phyloP scores from a whole-genome alignment of 2,329 filamentous ascomycete genomes.

The Ophiostoma piceae region DNA sequence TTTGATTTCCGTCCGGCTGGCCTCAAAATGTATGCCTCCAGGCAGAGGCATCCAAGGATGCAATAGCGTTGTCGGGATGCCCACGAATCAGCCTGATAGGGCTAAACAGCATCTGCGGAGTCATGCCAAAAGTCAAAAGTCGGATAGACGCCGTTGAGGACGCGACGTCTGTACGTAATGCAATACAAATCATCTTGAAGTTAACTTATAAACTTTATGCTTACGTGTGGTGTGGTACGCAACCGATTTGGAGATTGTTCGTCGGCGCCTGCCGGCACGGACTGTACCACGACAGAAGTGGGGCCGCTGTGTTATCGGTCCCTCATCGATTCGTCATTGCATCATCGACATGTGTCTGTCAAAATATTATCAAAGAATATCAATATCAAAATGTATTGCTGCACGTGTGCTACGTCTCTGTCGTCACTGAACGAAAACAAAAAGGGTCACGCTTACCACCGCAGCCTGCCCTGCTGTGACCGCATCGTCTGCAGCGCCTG shows the following conservation, averaged over 20 bases:
- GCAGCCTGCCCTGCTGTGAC: conserved; percentile 62
- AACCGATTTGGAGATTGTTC: neutral
- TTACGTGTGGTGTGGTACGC: neutral
- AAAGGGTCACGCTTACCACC: conserved; percentile 36
- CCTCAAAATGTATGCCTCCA: too few species aligned
- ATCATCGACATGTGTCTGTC: neutral
- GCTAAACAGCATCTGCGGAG: too few species aligned
- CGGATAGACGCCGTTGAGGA: too few species aligned
- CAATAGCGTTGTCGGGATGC: neutral
- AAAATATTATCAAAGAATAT: too few species aligned
- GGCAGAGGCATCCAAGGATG: neutral
- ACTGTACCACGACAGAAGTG: neutral
- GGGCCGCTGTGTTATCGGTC: neutral
- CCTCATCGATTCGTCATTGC: neutral
- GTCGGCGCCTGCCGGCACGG: neutral
- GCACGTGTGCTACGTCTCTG: conserved; percentile 63
- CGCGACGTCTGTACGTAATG: neutral
- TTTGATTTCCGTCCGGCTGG: too few species aligned
- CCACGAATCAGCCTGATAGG: too few species aligned
- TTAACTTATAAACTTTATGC: neutral
- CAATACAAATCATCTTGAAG: neutral
- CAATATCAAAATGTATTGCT: conserved; percentile 45
- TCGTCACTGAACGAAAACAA: conserved; percentile 42
- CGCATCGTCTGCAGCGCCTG: conserved; percentile 68
- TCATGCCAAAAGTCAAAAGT: too few species aligned